These are phyloP conservation scores for Phytopythium aichiense DNA, from an alignment of 352 stramenopile species.

Conservation along the genomic window DNA sequence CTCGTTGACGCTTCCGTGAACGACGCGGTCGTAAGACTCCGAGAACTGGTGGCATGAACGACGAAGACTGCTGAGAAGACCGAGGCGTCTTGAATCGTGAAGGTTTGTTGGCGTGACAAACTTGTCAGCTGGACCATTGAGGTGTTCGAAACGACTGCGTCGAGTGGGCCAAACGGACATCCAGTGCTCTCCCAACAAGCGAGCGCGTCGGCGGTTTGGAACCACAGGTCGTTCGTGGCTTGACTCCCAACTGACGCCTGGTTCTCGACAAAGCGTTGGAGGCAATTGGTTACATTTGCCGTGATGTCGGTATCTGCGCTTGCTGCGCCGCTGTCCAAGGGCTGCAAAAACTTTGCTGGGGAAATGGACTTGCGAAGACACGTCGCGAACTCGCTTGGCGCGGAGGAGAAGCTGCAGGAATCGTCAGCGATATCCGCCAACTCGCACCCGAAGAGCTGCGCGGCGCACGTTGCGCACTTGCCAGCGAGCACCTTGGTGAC, in stretches of 20 bases:
- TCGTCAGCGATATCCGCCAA: slow-evolving; percentile 1
- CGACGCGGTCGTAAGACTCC: not conserved
- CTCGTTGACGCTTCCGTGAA: not conserved
- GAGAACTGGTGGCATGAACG: slow-evolving; percentile 13
- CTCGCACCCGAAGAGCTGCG: slow-evolving; percentile 8
- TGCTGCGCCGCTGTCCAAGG: not conserved
- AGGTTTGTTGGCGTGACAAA: not conserved
- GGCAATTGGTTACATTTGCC: not conserved
- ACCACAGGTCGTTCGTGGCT: slow-evolving; percentile 19
- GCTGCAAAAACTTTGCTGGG: not conserved
- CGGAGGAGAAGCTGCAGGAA: slow-evolving; percentile 8
- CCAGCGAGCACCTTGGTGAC: slow-evolving; percentile 1
- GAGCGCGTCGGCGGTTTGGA: slow-evolving; percentile 10
- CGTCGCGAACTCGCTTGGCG: slow-evolving; percentile 1
- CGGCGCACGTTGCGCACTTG: slow-evolving; percentile 5
- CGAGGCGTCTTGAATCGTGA: slow-evolving; percentile 2
- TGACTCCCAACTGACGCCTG: not conserved
- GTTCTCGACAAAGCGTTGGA: not conserved
- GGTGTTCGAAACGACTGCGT: not conserved
- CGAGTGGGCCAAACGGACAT: slow-evolving; percentile 22
- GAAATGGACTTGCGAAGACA: not conserved
- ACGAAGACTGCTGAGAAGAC: slow-evolving; percentile 15
- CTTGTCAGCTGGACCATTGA: slow-evolving; percentile 16
- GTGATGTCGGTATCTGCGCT: not conserved
- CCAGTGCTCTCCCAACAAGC: slow-evolving; percentile 15